Percentiles rank a stretch among this genome's conserved stretches.
Conservation (phyloP, 1,284 basidiomycete genomes). For the Boletus semigastroideus region DNA sequence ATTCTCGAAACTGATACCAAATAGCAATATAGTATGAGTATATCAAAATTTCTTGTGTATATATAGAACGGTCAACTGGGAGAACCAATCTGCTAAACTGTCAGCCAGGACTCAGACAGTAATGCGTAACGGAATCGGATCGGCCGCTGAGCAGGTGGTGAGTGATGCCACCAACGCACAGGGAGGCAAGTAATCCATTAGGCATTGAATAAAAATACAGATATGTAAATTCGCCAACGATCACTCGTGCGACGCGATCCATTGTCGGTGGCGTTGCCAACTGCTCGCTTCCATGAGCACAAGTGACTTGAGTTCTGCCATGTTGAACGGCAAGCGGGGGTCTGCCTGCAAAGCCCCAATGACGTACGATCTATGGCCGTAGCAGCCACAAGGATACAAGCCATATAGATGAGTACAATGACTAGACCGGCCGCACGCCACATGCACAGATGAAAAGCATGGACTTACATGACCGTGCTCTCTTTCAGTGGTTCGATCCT, state of each 20-base stretch:
- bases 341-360: constrained; percentile 44
- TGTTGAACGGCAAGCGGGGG: constrained; percentile 38
- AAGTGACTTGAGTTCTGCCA: constrained; percentile 37
- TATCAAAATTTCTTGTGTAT: too few relatives aligned
- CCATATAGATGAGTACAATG: neutral
- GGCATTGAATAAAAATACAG: too few relatives aligned
- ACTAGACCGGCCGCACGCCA: too few relatives aligned
- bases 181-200: too few relatives aligned
- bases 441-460: neutral
- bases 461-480: constrained; percentile 55
- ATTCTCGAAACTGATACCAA: too few relatives aligned
- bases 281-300: constrained; percentile 41
- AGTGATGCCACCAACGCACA: too few relatives aligned
- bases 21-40: too few relatives aligned
- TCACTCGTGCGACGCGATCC: constrained; percentile 32
- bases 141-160: too few relatives aligned
- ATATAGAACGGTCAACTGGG: too few relatives aligned
- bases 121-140: too few relatives aligned
- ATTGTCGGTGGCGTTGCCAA: constrained; percentile 41
- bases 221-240: neutral
- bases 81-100: too few relatives aligned
- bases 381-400: neutral
- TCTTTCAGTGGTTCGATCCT: constrained; percentile 48
- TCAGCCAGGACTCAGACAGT: too few relatives aligned
- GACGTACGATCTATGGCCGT: constrained; percentile 43